Percentiles rank a stretch among this genome's conserved stretches.
These are phyloP conservation scores for Apiotrichum akiyoshidainum DNA, from an alignment of 1,284 basidiomycete species.

Conservation along the genomic window DNA sequence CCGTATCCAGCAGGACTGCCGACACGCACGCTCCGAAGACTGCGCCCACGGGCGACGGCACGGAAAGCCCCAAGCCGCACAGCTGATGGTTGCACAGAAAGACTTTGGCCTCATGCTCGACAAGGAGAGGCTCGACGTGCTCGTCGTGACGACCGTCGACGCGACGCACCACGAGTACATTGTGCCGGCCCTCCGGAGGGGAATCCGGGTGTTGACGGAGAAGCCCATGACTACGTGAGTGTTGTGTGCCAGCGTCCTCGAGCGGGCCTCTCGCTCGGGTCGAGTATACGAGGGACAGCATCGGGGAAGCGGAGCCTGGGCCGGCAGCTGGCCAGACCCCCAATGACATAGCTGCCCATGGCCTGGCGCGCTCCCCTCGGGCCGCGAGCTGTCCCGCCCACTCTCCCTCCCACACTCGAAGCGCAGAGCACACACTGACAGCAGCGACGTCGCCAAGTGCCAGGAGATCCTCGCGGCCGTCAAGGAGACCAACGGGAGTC, in stretches of 20 bases:
- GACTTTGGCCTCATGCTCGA: constrained; percentile 56
- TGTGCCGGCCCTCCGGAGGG: constrained; percentile 40
- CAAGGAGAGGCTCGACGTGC: constrained; percentile 55
- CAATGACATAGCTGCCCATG: no score
- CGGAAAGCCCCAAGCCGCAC: no score
- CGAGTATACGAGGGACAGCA: no score
- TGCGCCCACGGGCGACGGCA: no score
- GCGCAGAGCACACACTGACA: constrained; percentile 17
- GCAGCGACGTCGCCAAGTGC: constrained; percentile 54
- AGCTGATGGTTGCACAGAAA: constrained; percentile 27
- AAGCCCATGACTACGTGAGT: constrained; percentile 59
- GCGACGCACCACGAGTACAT: constrained; percentile 58
- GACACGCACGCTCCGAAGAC: no score
- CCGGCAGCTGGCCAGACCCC: no score
- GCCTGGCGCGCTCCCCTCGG: no score
- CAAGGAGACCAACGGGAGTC: constrained; percentile 48
- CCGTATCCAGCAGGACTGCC: no score
- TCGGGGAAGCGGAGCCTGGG: no score
- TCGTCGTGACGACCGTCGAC: constrained; percentile 59
- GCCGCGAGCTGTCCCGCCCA: no score
- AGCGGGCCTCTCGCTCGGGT: no score
- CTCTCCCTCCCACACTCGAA: not conserved
- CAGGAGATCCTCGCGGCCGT: constrained; percentile 55
- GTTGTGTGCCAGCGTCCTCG: no score
- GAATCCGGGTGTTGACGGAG: constrained; percentile 56